Base-by-base conservation (phyloP, 331 rosid species). In the Saraca asoca region DNA sequence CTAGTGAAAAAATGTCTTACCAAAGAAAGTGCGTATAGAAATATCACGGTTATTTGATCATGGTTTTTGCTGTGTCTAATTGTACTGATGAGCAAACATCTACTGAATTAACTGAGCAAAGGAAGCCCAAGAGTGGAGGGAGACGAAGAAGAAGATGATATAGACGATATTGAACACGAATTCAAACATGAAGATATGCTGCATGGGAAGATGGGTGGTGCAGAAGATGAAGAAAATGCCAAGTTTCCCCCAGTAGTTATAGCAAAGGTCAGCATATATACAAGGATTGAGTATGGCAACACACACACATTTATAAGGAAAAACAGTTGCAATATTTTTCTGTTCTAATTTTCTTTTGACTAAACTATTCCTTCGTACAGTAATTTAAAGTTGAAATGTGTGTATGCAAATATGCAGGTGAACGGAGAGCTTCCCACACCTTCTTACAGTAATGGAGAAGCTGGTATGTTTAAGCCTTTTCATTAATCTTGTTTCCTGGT, bases 81-180 rank as follows among this genome's bases (percentile, higher is more conserved):
- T 18, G 15, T 18, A 2, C 20, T 49, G 37, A 59, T 9, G 14
- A 12, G 38, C 15, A 7, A 49, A 3, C 33, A 18, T 43, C n/a
- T 50, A 5, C 33, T 12, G 44, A 46, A 14, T 29, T 9, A 51
- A 48, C 20, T 16, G 14, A 64, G 54, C 18, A 68, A 71, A 90
- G 96, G 99, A 70, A 90, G 99, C 66, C 97, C 99, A 2, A 85
- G 99, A 72, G 97, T 94, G 24, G 86, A 64, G 60, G 97, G 99
- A 61, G 99, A 94, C 44, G 99, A 94, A 0, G 99, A 94, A 17
- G 99, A 94, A 78, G 97, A 94, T 70, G 99, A 75, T 60, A 66
- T 88, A 52, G 99, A 94, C 69, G 99, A 94, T 72, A 88, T 94
- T 61, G 99, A 94, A 58, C 90, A 94, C 12, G 99, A 94, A 71